Evolutionary conservation across 2,329 filamentous ascomycete genomes (phyloP).

Genomic region (Fusarium sp.): DNA sequence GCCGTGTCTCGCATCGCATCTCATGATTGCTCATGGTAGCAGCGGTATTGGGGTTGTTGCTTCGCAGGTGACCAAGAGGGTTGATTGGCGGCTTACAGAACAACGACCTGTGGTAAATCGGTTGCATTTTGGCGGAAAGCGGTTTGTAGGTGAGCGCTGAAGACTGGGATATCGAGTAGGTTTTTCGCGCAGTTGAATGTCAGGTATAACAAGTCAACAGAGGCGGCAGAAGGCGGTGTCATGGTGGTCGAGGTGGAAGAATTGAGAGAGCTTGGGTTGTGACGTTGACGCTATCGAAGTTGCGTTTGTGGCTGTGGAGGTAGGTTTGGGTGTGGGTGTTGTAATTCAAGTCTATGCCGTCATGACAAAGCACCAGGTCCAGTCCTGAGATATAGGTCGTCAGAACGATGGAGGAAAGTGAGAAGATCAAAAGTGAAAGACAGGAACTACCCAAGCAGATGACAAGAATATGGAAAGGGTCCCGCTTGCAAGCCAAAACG

Average conservation of each 20-base stretch:
- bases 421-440: constrained; percentile 3
- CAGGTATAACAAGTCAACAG: constrained; percentile 79
- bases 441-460: not conserved
- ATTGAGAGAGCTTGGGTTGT: constrained; percentile 9
- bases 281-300: constrained; percentile 12
- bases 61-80: constrained; percentile 25
- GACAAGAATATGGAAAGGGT: constrained; percentile 7
- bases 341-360: constrained; percentile 16
- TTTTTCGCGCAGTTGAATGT: constrained; percentile 91
- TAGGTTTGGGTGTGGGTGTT: constrained; percentile 6
- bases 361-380: constrained; percentile 14
- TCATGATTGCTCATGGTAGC: constrained; percentile 21
- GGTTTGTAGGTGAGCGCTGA: constrained; percentile 76
- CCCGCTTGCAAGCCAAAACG: constrained; percentile 20
- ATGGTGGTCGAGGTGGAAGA: constrained; percentile 40
- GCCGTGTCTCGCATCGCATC: constrained; percentile 11
- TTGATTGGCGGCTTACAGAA: constrained; percentile 62
- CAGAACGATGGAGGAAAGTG: constrained; percentile 7
- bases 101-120: constrained; percentile 65
- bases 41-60: constrained; percentile 16
- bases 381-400: not conserved
- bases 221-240: constrained; percentile 56
- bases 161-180: constrained; percentile 75
- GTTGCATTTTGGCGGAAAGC: constrained; percentile 65
- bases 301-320: constrained; percentile 1